These are phyloP conservation scores for Terfezia claveryi DNA, from an alignment of 495 filamentous ascomycete species.

Conservation along the genomic window DNA sequence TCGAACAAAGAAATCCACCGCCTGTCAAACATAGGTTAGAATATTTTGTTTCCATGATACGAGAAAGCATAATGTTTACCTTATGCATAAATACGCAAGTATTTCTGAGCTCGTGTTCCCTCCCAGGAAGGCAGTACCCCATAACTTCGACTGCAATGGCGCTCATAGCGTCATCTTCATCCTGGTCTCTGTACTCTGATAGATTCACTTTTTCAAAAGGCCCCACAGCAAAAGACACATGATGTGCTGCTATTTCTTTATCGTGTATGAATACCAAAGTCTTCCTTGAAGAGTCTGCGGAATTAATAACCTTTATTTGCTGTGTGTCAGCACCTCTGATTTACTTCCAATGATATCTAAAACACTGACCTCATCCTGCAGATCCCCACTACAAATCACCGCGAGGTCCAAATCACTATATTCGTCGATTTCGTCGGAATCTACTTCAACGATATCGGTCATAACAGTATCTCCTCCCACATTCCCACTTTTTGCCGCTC, in stretches of 20 bases:
- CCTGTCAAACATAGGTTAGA: not conserved
- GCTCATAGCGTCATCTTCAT: constrained; percentile 75
- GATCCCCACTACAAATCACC: constrained; percentile 72
- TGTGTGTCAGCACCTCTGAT: constrained; percentile 11
- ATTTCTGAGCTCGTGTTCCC: constrained; percentile 55
- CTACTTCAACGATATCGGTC: constrained; percentile 14
- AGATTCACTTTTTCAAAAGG: constrained; percentile 88
- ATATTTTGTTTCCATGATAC: not conserved
- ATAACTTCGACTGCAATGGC: constrained; percentile 62
- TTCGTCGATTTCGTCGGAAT: constrained; percentile 34
- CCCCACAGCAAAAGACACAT: constrained; percentile 78
- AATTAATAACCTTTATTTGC: constrained; percentile 33
- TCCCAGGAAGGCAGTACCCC: constrained; percentile 72
- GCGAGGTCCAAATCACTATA: constrained; percentile 71
- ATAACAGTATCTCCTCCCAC: not conserved
- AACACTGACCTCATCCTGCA: constrained; percentile 51
- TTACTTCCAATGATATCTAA: not conserved
- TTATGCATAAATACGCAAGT: constrained; percentile 55
- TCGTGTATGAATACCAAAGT: constrained; percentile 56
- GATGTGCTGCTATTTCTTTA: constrained; percentile 52
- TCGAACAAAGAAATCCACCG: constrained; percentile 1
- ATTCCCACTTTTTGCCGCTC: constrained; percentile 19
- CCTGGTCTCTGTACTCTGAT: constrained; percentile 66
- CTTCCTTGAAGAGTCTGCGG: constrained; percentile 52
- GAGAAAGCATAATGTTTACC: constrained; percentile 11